phyloP scores from a whole-genome alignment of 1,139 yeast genomes.

The Suhomyces panamericanus region DNA sequence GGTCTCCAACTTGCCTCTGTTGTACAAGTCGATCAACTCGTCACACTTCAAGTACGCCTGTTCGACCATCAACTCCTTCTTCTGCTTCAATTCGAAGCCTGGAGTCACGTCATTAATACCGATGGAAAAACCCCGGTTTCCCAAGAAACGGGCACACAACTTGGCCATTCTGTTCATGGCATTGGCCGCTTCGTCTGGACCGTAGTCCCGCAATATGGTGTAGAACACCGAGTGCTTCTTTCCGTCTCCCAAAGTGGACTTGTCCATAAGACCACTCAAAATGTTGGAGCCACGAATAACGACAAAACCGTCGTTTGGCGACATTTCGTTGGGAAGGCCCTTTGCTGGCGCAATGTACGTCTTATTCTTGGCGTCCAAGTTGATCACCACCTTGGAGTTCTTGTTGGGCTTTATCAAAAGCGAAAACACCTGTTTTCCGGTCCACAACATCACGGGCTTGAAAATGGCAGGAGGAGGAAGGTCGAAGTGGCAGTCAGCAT shows the following conservation, averaged over 20 bases:
- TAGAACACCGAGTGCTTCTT: constrained; percentile 96
- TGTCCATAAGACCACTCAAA: constrained; percentile 95
- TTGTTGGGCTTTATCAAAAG: constrained; percentile 81
- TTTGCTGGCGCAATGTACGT: constrained; percentile 73
- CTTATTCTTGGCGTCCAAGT: constrained; percentile 91
- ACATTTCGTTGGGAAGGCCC: constrained; percentile 84
- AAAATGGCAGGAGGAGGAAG: constrained; percentile 92
- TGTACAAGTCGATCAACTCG: constrained; percentile 76
- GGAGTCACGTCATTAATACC: constrained; percentile 99
- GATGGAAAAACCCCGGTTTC: constrained; percentile 94
- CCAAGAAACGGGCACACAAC: constrained; percentile 90
- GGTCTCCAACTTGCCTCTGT: constrained; percentile 88
- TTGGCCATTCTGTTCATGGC: constrained; percentile 99
- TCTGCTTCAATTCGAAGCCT: constrained; percentile 68
- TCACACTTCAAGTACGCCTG: constrained; percentile 91
- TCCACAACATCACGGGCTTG: constrained; percentile 91
- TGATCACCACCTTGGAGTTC: constrained; percentile 75
- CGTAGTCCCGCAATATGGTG: constrained; percentile 90
- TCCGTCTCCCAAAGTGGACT: constrained; percentile 95
- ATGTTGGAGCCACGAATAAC: constrained; percentile 87
- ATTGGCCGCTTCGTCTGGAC: constrained; percentile 89
- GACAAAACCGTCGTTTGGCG: constrained; percentile 95
- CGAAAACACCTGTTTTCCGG: constrained; percentile 95
- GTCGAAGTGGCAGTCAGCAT: constrained; percentile 84
- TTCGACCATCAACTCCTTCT: constrained; percentile 88